Percentiles rank a stretch among this genome's conserved stretches.
These are phyloP conservation scores for Isatis lusitanica DNA, from an alignment of 441 rosid species.

Conservation along the genomic window DNA sequence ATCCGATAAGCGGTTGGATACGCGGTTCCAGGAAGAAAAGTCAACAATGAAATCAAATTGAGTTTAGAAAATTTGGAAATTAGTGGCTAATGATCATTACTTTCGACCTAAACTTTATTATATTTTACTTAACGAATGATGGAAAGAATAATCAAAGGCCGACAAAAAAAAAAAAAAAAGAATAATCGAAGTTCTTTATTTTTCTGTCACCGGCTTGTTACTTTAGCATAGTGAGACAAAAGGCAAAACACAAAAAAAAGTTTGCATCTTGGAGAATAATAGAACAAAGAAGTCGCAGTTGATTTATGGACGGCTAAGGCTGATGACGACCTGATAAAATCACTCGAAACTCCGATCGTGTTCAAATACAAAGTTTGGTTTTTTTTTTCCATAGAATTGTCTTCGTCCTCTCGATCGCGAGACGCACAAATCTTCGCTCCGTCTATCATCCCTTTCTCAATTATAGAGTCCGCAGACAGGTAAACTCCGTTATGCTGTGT, in stretches of 20 bases:
- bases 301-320: constrained; percentile 34
- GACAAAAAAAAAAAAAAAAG: too few relatives aligned
- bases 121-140: not conserved
- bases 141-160: not conserved
- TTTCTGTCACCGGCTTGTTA: constrained; percentile 23
- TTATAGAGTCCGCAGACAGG: constrained; percentile 19
- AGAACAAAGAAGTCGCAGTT: constrained; percentile 31
- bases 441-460: constrained; percentile 12
- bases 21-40: not conserved
- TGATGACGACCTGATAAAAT: constrained; percentile 19
- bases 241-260: constrained; percentile 13
- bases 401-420: not conserved
- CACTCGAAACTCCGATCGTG: constrained; percentile 25
- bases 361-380: not conserved
- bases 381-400: not conserved
- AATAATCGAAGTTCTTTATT: constrained; percentile 13
- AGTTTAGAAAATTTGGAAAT: not conserved
- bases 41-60: not conserved
- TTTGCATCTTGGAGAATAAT: constrained; percentile 21
- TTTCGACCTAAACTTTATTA: constrained; percentile 18
- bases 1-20: not conserved
- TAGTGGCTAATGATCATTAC: constrained; percentile 27
- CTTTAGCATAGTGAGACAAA: constrained; percentile 28
- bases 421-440: not conserved
- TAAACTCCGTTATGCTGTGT: not conserved